Evolutionary conservation across 805 yeast species (phyloP).

Genomic region (Ogataea ramenticola): DNA sequence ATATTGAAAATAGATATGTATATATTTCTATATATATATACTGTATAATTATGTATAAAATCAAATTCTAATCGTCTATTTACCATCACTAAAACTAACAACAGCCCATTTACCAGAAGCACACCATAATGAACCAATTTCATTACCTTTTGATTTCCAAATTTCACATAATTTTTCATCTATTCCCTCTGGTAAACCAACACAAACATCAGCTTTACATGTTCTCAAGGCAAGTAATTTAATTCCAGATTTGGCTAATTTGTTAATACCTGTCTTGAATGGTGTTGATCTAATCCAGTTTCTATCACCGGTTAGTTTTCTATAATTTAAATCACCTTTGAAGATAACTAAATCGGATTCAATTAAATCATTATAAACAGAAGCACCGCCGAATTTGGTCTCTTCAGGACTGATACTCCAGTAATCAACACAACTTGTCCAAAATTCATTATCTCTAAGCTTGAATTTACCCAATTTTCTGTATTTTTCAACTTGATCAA

Average conservation of each 20-base stretch:
- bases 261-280: constrained; percentile 63
- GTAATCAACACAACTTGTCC: constrained; percentile 79
- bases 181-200: constrained; percentile 68
- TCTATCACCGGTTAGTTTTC: constrained; percentile 89
- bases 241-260: constrained; percentile 55
- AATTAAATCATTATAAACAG: constrained; percentile 51
- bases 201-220: constrained; percentile 93
- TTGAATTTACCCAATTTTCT: constrained; percentile 39
- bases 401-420: constrained; percentile 58
- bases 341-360: constrained; percentile 69
- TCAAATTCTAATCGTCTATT: too few relatives aligned
- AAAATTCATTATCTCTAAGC: constrained; percentile 61
- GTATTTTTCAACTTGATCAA: constrained; percentile 36
- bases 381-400: constrained; percentile 48
- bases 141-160: constrained; percentile 54
- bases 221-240: constrained; percentile 77
- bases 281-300: constrained; percentile 80
- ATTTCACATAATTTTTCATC: constrained; percentile 57
- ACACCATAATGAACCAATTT: constrained; percentile 72
- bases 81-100: constrained; percentile 48
- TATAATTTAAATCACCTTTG: constrained; percentile 94
- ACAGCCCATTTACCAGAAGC: constrained; percentile 94
- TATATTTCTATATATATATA: too few relatives aligned
- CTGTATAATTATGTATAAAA: too few relatives aligned
- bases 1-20: too few relatives aligned